Conservation (phyloP, 2,329 filamentous ascomycete species). For the Eutypella sp. region DNA sequence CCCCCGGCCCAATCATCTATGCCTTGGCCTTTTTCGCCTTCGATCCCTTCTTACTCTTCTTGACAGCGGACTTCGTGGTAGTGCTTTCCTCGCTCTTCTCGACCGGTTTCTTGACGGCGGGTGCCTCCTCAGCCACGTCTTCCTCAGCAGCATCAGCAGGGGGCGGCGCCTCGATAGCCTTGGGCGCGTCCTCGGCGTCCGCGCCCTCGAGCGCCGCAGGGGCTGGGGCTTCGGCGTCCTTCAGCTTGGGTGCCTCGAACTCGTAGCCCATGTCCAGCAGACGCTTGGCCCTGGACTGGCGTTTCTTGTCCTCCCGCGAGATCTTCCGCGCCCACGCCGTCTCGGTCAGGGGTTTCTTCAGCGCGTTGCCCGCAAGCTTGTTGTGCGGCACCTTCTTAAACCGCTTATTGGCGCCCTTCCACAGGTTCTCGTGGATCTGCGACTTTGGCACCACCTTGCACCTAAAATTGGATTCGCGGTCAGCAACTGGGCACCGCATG, state of each 20-base stretch:
- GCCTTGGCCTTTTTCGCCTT: slow-evolving; percentile 35
- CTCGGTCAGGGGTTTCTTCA: slow-evolving; percentile 69
- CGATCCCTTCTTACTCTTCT: slow-evolving; percentile 30
- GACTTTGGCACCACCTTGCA: slow-evolving; percentile 73
- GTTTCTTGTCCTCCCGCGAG: slow-evolving; percentile 64
- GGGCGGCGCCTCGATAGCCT: slow-evolving; percentile 35
- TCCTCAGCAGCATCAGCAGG: slow-evolving; percentile 24
- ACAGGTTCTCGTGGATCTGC: slow-evolving; percentile 74
- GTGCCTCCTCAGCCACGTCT: slow-evolving; percentile 14
- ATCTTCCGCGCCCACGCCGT: slow-evolving; percentile 76
- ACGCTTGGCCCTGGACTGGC: slow-evolving; percentile 65
- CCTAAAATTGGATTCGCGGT: neutral
- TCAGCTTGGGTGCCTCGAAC: slow-evolving; percentile 69
- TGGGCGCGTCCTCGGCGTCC: slow-evolving; percentile 28
- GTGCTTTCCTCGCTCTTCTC: slow-evolving; percentile 28
- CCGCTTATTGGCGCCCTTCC: slow-evolving; percentile 83
- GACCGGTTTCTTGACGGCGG: slow-evolving; percentile 20
- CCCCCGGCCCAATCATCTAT: no score
- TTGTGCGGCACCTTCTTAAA: slow-evolving; percentile 88
- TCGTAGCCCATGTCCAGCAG: slow-evolving; percentile 80
- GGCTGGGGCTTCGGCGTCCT: slow-evolving; percentile 39
- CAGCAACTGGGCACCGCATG: no score
- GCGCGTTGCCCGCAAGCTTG: slow-evolving; percentile 71
- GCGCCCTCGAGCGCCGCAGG: slow-evolving; percentile 31
- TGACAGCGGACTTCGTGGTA: slow-evolving; percentile 13